Percentiles rank a stretch among this genome's conserved stretches.
These are phyloP conservation scores for Cercophora newfieldiana DNA, from an alignment of 495 filamentous ascomycete species.

Conservation along the genomic window DNA sequence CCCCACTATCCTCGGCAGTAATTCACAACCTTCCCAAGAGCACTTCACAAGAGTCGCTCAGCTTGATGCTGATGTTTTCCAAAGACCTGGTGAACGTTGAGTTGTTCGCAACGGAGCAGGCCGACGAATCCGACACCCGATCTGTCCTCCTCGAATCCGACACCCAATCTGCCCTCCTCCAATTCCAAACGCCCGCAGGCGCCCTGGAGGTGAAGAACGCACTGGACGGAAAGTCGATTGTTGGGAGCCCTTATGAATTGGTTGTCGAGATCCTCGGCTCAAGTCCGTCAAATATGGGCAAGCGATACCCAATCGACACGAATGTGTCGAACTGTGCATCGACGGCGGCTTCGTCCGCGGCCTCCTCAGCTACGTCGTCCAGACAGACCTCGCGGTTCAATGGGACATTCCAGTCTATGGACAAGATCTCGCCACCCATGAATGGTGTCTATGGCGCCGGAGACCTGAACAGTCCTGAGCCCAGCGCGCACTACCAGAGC, in stretches of 20 bases:
- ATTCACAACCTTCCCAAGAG: conserved; percentile 77
- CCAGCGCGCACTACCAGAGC: conserved; percentile 64
- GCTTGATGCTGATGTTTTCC: conserved; percentile 81
- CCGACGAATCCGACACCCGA: conserved; percentile 70
- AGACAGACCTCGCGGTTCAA: conserved; percentile 78
- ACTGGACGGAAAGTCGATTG: conserved; percentile 78
- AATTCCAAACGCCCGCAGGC: conserved; percentile 67
- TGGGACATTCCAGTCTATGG: conserved; percentile 70
- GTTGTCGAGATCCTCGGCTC: conserved; percentile 69
- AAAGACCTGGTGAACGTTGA: conserved; percentile 77
- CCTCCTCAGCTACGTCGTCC: conserved; percentile 57
- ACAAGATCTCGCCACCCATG: conserved; percentile 66
- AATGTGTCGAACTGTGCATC: conserved; percentile 28
- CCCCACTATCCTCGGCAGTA: conserved; percentile 43
- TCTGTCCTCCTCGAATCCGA: conserved; percentile 77
- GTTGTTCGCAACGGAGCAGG: conserved; percentile 63
- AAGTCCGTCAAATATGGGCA: conserved; percentile 40
- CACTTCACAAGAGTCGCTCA: conserved; percentile 69
- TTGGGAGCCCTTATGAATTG: conserved; percentile 72
- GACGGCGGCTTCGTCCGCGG: conserved; percentile 41
- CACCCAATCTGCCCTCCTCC: conserved; percentile 69
- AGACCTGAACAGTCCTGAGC: conserved; percentile 62
- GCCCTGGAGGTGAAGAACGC: conserved; percentile 75
- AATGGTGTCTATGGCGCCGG: conserved; percentile 55
- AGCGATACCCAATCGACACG: conserved; percentile 42